A percentile compares a stretch with the other conserved stretches of the same genome.
These are phyloP conservation scores for Sherardia arvensis DNA, from an alignment of 257 asterid species.

Conservation along the genomic window DNA sequence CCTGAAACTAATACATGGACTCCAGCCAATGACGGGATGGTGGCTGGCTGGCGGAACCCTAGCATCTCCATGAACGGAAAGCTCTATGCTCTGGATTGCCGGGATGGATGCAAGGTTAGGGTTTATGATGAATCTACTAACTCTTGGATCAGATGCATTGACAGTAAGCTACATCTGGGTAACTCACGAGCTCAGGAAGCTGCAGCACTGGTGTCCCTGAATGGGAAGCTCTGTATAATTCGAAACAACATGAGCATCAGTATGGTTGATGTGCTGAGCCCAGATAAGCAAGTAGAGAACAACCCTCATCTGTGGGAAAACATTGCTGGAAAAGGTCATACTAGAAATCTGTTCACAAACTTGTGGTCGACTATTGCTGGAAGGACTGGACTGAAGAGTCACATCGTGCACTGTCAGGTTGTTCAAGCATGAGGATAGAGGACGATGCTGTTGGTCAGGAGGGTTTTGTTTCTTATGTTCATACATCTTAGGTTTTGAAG, in stretches of 20 bases:
- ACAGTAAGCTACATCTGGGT: constrained; percentile 41
- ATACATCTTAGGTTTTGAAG: constrained; percentile 5
- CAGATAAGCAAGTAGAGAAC: constrained; percentile 32
- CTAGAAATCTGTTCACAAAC: constrained; percentile 30
- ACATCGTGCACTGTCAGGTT: constrained; percentile 44
- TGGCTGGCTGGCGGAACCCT: constrained; percentile 41
- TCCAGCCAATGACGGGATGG: constrained; percentile 31
- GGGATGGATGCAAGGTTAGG: constrained; percentile 40
- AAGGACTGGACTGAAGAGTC: constrained; percentile 36
- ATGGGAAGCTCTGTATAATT: constrained; percentile 38
- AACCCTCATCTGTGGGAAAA: constrained; percentile 45
- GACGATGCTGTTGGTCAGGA: constrained; percentile 12
- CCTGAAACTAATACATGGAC: constrained; percentile 30
- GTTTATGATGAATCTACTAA: constrained; percentile 29
- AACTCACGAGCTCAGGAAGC: constrained; percentile 37
- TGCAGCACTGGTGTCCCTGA: constrained; percentile 37
- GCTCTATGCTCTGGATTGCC: constrained; percentile 38
- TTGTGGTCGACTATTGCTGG: constrained; percentile 47
- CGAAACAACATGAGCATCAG: constrained; percentile 47
- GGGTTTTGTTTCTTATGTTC: background rate
- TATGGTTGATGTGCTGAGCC: constrained; percentile 32
- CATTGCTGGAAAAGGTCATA: constrained; percentile 37
- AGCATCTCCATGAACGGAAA: constrained; percentile 36
- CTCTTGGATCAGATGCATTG: constrained; percentile 34
- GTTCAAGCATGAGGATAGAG: constrained; percentile 31